These are phyloP conservation scores for Beauveria bassiana DNA, from an alignment of 2,329 filamentous ascomycete species.

Conservation along the genomic window DNA sequence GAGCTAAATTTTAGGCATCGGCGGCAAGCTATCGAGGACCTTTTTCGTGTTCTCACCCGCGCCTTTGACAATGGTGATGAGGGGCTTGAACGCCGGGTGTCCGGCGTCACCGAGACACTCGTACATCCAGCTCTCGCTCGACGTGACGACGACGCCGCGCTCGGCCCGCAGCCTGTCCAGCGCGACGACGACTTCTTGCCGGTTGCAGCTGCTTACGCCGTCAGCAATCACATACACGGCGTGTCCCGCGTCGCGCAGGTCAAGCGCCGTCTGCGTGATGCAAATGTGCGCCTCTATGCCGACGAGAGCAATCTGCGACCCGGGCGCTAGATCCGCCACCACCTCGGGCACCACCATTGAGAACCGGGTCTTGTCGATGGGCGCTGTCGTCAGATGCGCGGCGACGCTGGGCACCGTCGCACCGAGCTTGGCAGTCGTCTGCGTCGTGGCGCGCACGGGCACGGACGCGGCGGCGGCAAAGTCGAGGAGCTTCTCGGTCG, in stretches of 20 bases:
- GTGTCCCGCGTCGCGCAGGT: slow-evolving; percentile 68
- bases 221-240: slow-evolving; percentile 82
- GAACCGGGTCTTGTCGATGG: slow-evolving; percentile 83
- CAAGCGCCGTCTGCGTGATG: slow-evolving; percentile 84
- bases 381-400: slow-evolving; percentile 41
- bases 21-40: slow-evolving; percentile 54
- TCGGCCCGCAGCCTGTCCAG: slow-evolving; percentile 66
- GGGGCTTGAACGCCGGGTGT: slow-evolving; percentile 61
- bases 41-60: slow-evolving; percentile 61
- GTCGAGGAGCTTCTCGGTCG: slow-evolving; percentile 60
- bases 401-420: slow-evolving; percentile 67
- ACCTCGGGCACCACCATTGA: slow-evolving; percentile 76
- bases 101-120: slow-evolving; percentile 80
- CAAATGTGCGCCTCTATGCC: slow-evolving; percentile 95
- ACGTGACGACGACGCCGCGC: slow-evolving; percentile 67
- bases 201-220: slow-evolving; percentile 81
- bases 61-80: slow-evolving; percentile 75
- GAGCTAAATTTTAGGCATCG: slow-evolving; percentile 48
- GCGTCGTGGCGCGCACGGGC: slow-evolving; percentile 80
- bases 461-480: slow-evolving; percentile 60
- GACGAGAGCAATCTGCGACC: slow-evolving; percentile 64
- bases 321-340: slow-evolving; percentile 26
- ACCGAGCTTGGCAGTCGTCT: slow-evolving; percentile 72
- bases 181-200: slow-evolving; percentile 71
- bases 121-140: slow-evolving; percentile 84